Base-by-base conservation (phyloP, 2,329 filamentous ascomycete species). In the Trichoderma atroviride region DNA sequence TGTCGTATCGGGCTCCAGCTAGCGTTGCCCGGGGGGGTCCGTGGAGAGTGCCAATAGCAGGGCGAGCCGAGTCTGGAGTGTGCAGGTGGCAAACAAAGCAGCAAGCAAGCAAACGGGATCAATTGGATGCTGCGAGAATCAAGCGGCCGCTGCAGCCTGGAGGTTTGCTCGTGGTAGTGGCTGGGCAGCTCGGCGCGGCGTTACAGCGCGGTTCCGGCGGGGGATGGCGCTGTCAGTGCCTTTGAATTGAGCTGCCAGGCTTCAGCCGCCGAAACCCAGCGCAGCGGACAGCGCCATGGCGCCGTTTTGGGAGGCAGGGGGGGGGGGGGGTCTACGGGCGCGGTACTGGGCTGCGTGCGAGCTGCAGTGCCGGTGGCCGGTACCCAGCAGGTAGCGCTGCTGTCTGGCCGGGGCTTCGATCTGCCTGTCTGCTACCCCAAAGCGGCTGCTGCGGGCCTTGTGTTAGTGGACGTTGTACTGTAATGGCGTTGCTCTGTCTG, bases 1-100 rank as follows among this genome's bases (percentile, higher is more conserved):
- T 69, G 50, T 63, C 66, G 66, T 69, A 57, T 63, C 66, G 66
- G 62, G 66, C 57, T 62, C 50, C 27, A 29, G 55, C 58, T 43
- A 58, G n/a, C 22, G 31, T 19, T 43, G 22, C 33, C 14, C 3
- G 14, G 19, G 63, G 62, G 37, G 19, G 19, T 43, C 40, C 40
- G 40, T 57, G 50, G 19, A 33, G 52, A 55, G 37, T 16, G 55
- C 31, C 63, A 52, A 67, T 59, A 37, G 40, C 63, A 50, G 43
- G 55, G 52, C 40, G 29, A 50, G 62, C 43, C 33, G 52, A 53
- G 53, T 24, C 14, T 50, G 22, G 29, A 53, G 14, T 19, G 29
- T 31, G 47, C n/a, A 13, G 52, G 40, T 58, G 62, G 60, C 60
- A 55, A 37, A 16, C 33, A 35, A 19, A 47, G 31, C 19, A 67